Evolutionary conservation across 805 yeast genomes (phyloP), one percentile per base, ranked within the genome.

Genomic region (Lachancea fermentati): DNA sequence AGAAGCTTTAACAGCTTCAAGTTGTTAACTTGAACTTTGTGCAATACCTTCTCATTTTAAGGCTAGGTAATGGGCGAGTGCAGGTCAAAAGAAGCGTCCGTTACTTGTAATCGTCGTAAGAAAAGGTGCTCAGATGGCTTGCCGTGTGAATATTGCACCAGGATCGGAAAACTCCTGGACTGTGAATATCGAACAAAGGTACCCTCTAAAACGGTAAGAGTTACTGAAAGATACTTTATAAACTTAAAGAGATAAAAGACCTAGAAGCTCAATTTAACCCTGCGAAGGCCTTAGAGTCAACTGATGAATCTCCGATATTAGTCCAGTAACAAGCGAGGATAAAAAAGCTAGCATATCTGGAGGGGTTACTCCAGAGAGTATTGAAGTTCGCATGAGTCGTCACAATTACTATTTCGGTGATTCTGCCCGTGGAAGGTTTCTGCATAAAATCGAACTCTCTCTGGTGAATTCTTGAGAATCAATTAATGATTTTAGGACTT

Each of bases 141-240:
- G 29, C 51, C 51, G 2, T 47, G 53, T 38, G 50, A 47, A n/a
- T 47, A 49, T 30, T 49, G 53, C 25, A 24, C 34, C 8, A 47
- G 42, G 35, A 44, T 47, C 28, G 42, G 39, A 16, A 42, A 44
- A 17, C 39, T 44, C 11, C 43, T 34, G 30, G 44, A 29, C 6
- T 49, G 51, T 31, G 39, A 43, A 24, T 49, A 49, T 19, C 45
- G 33, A 19, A 22, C 44, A 11, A 41, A 38, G 34, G 36, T 39
- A 15, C 32, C 46, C 3, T 36, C 46, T 7, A 47, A 45, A 32
- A 38, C 39, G 8, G 48, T 44, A 12, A 47, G 37, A 29, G 47
- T 49, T 12, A 42, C 53, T 3, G 53, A 45, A 33, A 34, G 42
- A 14, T 49, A 49, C 32, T 14, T 49, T 1, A 15, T 34, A 7